Evolutionary conservation across 306 rosid genomes (phyloP), one percentile per base, ranked within the genome.

Genomic region (Vigna hirtella): DNA sequence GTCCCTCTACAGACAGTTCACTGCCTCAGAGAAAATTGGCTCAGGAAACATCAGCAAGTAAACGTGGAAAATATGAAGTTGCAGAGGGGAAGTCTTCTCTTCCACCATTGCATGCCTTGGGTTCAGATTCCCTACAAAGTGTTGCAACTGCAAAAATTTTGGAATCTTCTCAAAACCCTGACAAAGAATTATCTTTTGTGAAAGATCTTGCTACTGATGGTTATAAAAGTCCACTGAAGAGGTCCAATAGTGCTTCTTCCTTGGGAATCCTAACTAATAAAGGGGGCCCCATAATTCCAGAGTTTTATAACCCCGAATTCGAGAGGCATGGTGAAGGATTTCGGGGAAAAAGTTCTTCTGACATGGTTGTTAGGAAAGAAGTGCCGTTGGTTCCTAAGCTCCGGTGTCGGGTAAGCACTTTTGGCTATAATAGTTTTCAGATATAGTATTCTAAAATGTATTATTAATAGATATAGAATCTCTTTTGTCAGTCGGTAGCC

Each of bases 171-270:
- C 79, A 34, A 56, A 88, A 83, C 74, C 83, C 65, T 67, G 76
- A 58, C 42, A 79, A 78, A 77, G 82, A 83, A 63, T 83, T 77
- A 26, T 49, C 56, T 75, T 34, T 72, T 15, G 87, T 70, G 68
- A 86, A 62, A 70, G 82, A 36, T 70, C 73, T 58, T 85, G 80
- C 85, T 73, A 51, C 79, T 16, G 81, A 51, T 59, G 83, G 77
- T 69, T 73, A 59, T 80, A 88, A 88, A 80, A 87, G 50, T 79
- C 79, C 40, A 12, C 85, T 86, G 59, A 91, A 93, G 87, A 90
- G 93, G 89, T 89, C 98, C n/a, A 91, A 49, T 80, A 93, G 96
- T 73, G 82, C 98, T 78, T 93, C 91, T 84, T 84, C 86, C 30
- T 74, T 93, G 84, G 87, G 45, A 84, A 51, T 80, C 61, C 91